These are phyloP conservation scores for Lumnitzera littorea DNA, from an alignment of 345 rosid species.

Conservation along the genomic window DNA sequence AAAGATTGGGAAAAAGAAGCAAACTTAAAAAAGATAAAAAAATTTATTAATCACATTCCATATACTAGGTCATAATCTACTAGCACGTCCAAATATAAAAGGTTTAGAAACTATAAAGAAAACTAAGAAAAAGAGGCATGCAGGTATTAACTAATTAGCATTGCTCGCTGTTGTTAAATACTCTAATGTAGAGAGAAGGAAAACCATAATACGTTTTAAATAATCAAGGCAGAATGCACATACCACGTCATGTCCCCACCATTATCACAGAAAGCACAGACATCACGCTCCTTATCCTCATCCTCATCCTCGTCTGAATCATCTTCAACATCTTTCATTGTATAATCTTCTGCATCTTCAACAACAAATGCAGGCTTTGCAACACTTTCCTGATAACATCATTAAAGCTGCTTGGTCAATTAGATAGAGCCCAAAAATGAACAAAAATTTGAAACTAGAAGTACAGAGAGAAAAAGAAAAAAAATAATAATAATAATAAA, in stretches of 20 bases:
- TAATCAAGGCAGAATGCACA: conserved; percentile 11
- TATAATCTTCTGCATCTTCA: conserved; percentile 39
- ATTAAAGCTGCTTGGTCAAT: conserved; percentile 6
- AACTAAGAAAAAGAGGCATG: too few species aligned
- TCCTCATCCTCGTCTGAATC: conserved; percentile 33
- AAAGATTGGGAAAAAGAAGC: too few species aligned
- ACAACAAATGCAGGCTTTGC: conserved; percentile 47
- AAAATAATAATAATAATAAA: neutral
- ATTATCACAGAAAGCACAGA: conserved; percentile 84
- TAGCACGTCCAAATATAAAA: too few species aligned
- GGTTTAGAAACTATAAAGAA: too few species aligned
- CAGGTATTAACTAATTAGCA: too few species aligned
- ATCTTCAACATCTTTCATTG: conserved; percentile 29
- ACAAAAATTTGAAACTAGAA: conserved; percentile 1
- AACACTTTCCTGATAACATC: conserved; percentile 32
- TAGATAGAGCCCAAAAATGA: conserved; percentile 1
- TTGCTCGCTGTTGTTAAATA: neutral
- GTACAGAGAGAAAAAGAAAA: neutral
- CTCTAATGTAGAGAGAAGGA: neutral
- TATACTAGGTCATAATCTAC: too few species aligned
- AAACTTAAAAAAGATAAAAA: too few species aligned
- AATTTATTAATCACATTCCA: too few species aligned
- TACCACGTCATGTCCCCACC: conserved; percentile 80
- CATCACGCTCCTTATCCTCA: conserved; percentile 38
- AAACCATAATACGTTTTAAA: conserved; percentile 1